Conservation (phyloP, 805 yeast genomes). For the Brettanomyces anomalus region DNA sequence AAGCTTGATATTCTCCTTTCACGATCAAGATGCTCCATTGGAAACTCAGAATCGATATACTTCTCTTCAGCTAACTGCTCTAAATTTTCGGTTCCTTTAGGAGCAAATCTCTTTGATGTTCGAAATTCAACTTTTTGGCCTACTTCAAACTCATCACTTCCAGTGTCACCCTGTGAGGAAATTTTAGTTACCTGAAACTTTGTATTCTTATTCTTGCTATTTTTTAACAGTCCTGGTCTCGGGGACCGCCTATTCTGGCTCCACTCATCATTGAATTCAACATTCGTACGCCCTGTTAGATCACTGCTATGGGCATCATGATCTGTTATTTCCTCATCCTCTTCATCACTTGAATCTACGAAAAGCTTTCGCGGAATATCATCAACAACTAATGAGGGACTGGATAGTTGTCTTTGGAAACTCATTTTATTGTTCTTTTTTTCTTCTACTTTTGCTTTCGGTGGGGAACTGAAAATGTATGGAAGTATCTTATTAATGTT, state of each 20-base stretch:
- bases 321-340: conserved; percentile 14
- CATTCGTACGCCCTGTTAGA: neutral
- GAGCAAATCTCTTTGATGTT: conserved; percentile 7
- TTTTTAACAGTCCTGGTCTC: neutral
- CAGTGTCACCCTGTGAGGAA: neutral
- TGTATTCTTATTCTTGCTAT: no score
- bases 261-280: neutral
- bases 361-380: conserved; percentile 15
- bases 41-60: neutral
- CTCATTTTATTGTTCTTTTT: conserved; percentile 5
- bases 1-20: conserved; percentile 2
- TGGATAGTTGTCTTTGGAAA: conserved; percentile 12
- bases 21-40: neutral
- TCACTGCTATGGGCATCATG: neutral
- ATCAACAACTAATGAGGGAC: conserved; percentile 11
- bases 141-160: conserved; percentile 9
- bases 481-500: conserved; percentile 10
- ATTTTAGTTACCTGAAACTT: neutral
- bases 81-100: neutral
- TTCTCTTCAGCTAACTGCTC: conserved; percentile 1
- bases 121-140: conserved; percentile 20
- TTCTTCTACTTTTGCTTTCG: neutral
- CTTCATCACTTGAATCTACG: conserved; percentile 23
- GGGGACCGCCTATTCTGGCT: neutral
- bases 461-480: conserved; percentile 11